Evolutionary conservation across 2,329 filamentous ascomycete genomes (phyloP).

Genomic region (Saccharata proteae): DNA sequence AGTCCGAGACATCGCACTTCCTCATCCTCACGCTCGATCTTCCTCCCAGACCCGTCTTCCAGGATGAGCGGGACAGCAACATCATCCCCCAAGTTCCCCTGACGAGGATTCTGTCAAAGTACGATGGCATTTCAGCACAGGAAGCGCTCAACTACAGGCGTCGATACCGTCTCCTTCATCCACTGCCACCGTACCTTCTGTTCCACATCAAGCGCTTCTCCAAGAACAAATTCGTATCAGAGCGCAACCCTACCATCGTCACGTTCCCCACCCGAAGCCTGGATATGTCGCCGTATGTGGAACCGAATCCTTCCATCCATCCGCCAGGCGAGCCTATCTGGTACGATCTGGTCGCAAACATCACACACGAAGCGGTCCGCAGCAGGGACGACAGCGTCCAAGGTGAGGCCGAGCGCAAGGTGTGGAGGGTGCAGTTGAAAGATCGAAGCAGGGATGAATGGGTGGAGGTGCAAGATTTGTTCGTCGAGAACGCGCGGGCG

Average conservation of each 20-base stretch:
- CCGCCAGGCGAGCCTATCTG: conserved; percentile 70
- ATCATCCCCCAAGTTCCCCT: conserved; percentile 91
- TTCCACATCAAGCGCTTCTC: conserved; percentile 97
- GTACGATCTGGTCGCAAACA: conserved; percentile 93
- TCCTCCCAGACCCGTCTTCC: conserved; percentile 84
- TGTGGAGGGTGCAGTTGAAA: conserved; percentile 85
- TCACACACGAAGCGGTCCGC: conserved; percentile 74
- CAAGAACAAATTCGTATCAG: conserved; percentile 89
- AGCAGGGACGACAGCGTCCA: conserved; percentile 71
- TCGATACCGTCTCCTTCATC: conserved; percentile 79
- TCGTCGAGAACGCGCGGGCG: conserved; percentile 76
- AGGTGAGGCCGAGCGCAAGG: conserved; percentile 81
- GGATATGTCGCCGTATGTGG: conserved; percentile 81
- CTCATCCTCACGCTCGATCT: conserved; percentile 89
- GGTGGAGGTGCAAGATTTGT: conserved; percentile 89
- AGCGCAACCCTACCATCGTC: conserved; percentile 95
- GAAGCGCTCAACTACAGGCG: conserved; percentile 82
- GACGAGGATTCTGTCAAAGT: conserved; percentile 66
- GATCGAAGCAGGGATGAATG: conserved; percentile 76
- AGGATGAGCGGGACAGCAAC: conserved; percentile 86
- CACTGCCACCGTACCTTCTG: conserved; percentile 77
- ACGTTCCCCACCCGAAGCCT: conserved; percentile 81
- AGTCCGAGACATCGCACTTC: conserved; percentile 66
- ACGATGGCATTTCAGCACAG: conserved; percentile 77
- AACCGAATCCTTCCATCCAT: conserved; percentile 65